Base-by-base conservation (phyloP, 257 asterid genomes). In the Nicotiana obtusifolia region DNA sequence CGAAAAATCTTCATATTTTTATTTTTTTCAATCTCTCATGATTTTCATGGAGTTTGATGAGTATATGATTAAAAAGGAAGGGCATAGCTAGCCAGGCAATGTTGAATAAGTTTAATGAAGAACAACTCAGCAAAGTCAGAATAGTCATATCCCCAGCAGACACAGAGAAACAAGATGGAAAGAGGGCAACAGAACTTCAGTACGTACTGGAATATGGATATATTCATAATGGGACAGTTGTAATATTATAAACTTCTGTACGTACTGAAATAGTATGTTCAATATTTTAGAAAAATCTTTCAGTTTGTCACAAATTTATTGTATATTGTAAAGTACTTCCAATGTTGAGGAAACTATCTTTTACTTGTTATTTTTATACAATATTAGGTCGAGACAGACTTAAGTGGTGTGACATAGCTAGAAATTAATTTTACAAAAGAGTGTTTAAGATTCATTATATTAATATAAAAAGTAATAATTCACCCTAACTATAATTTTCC, bases 111-210 rank as follows among this genome's bases (percentile, higher is more conserved):
- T 47, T 24, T 15, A 31, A 47, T 47, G 22, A 73, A 49, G 3
- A 47, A 47, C 79, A 73, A 73, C 79, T 73, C 79, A 73, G 60
- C 79, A 47, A 22, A 73, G 16, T 47, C 78, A 44, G 78, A 47
- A 22, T 47, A 73, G 60, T 47, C 41, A 15, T 47, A 47, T 24
- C 22, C 7, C 33, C 61, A 47, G 15, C 79, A 73, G 61, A 73
- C 61, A 71, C 1, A 47, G 24, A 44, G 60, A 47, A 73, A 47
- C 26, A 47, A 71, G 78, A 71, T 22, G 22, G 47, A 65, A 65
- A 65, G 14, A 65, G 49, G 14, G 7, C 49, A 65, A 16, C 3
- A 28, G 1, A 64, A 64, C 20, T 64, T 64, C 11, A 64, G 35
- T 62, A 62, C 68, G 35, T 62, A 62, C 35, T 28, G 33, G 57